A percentile compares a stretch with the other conserved stretches of the same genome.
Conservation (phyloP, 768 basidiomycete genomes). For the Suillus tomentosus region DNA sequence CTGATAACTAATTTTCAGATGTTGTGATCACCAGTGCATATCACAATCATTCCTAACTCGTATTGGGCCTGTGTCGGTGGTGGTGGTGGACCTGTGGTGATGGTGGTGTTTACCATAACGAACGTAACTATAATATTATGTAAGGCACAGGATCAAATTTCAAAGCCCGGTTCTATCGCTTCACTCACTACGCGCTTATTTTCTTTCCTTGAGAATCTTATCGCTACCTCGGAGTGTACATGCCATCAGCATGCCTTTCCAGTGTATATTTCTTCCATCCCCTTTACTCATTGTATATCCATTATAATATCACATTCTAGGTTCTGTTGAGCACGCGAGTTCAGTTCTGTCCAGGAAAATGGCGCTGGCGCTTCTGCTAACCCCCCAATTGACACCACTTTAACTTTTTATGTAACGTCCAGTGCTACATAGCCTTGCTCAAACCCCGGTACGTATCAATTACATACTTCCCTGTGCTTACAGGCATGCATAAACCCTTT, state of each 20-base stretch:
- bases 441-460: no score
- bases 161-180: not conserved
- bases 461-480: no score
- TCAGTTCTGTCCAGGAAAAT: not conserved
- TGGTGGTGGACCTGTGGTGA: no score
- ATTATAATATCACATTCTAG: not conserved
- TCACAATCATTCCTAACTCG: not conserved
- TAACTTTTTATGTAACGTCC: no score
- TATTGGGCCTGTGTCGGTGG: not conserved
- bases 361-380: not conserved
- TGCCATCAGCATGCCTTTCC: not conserved
- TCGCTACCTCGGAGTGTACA: not conserved
- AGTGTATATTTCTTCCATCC: not conserved
- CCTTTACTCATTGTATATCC: not conserved
- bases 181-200: not conserved
- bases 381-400: not conserved
- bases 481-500: not conserved
- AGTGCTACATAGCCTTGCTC: no score
- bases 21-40: not conserved
- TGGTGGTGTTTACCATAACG: not conserved
- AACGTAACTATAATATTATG: no score
- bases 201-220: not conserved
- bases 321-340: not conserved
- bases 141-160: not conserved
- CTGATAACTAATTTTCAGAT: not conserved